A percentile compares a stretch with the other conserved stretches of the same genome.
These are phyloP conservation scores for Apiotrichum brassicae DNA, from an alignment of 1,284 basidiomycete species.

Conservation along the genomic window DNA sequence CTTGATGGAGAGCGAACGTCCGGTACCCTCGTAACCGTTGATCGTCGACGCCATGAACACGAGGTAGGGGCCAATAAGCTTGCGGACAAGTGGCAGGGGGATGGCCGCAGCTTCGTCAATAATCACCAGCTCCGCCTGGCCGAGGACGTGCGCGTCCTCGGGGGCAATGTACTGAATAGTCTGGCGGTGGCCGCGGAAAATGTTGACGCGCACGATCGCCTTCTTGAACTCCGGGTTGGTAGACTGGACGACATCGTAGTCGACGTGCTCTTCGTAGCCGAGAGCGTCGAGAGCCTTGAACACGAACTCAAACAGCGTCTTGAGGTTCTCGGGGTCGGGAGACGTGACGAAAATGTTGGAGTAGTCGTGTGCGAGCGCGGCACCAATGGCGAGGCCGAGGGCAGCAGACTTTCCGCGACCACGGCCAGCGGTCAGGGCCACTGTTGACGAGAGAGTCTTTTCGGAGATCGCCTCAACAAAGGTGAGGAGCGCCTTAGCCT, in stretches of 20 bases:
- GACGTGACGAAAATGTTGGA: slow-evolving; percentile 98
- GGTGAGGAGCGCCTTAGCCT: slow-evolving; percentile 77
- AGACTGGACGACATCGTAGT: slow-evolving; percentile 92
- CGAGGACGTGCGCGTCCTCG: slow-evolving; percentile 91
- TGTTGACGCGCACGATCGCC: slow-evolving; percentile 90
- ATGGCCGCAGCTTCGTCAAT: slow-evolving; percentile 99
- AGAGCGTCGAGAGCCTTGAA: slow-evolving; percentile 94
- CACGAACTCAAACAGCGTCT: slow-evolving; percentile 95
- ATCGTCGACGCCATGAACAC: slow-evolving; percentile 98
- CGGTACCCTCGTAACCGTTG: slow-evolving; percentile 99
- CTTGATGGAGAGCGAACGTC: slow-evolving; percentile 93
- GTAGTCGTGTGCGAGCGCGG: slow-evolving; percentile 89
- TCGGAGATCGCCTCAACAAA: slow-evolving; percentile 88
- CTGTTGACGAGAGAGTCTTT: slow-evolving; percentile 89
- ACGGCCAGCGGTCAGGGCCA: slow-evolving; percentile 87
- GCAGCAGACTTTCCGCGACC: slow-evolving; percentile 97
- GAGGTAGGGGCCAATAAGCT: slow-evolving; percentile 93
- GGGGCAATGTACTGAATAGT: slow-evolving; percentile 98
- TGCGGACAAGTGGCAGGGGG: slow-evolving; percentile 87
- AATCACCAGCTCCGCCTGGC: slow-evolving; percentile 94
- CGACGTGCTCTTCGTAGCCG: slow-evolving; percentile 95
- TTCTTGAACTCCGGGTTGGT: slow-evolving; percentile 93
- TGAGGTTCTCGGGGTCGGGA: slow-evolving; percentile 95
- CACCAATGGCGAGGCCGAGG: slow-evolving; percentile 86
- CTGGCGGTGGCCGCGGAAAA: slow-evolving; percentile 87